These are phyloP conservation scores for Lactarius evosmus DNA, from an alignment of 768 basidiomycete species.

Conservation along the genomic window DNA sequence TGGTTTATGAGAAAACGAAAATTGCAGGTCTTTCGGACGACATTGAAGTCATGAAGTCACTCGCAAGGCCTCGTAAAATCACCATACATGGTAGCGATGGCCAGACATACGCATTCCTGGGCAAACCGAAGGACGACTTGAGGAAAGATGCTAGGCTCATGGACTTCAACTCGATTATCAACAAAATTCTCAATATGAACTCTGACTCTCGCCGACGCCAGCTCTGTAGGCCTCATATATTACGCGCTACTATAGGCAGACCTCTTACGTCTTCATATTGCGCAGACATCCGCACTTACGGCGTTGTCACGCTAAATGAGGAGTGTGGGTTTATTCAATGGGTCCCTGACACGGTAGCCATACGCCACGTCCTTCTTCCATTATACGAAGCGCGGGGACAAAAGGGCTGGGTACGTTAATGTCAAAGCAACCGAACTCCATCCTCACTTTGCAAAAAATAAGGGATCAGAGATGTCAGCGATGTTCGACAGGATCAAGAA, in stretches of 20 bases:
- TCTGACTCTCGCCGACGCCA: slow-evolving; percentile 89
- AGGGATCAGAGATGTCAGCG: slow-evolving; percentile 44
- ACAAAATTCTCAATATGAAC: slow-evolving; percentile 90
- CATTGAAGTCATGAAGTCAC: slow-evolving; percentile 85
- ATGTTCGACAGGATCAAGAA: slow-evolving; percentile 52
- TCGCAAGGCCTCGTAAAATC: slow-evolving; percentile 90
- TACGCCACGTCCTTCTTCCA: slow-evolving; percentile 71
- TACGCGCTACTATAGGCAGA: neutral
- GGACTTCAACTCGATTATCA: slow-evolving; percentile 98
- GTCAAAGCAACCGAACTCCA: neutral
- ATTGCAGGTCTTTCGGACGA: slow-evolving; percentile 71
- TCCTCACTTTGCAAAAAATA: slow-evolving; percentile 29
- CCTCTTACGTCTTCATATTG: slow-evolving; percentile 9
- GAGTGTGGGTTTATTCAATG: slow-evolving; percentile 98
- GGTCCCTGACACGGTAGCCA: slow-evolving; percentile 88
- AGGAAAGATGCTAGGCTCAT: slow-evolving; percentile 96
- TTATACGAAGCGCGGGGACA: slow-evolving; percentile 56
- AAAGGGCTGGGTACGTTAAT: slow-evolving; percentile 45
- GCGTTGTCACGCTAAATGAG: slow-evolving; percentile 97
- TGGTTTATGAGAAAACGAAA: neutral
- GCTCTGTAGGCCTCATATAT: slow-evolving; percentile 58
- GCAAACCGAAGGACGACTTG: slow-evolving; percentile 96
- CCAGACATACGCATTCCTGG: slow-evolving; percentile 82
- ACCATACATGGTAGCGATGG: slow-evolving; percentile 82
- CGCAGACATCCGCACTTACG: slow-evolving; percentile 91